Evolutionary conservation across 805 yeast species (phyloP).

Genomic region (Cyberlindnera misumaiensis): DNA sequence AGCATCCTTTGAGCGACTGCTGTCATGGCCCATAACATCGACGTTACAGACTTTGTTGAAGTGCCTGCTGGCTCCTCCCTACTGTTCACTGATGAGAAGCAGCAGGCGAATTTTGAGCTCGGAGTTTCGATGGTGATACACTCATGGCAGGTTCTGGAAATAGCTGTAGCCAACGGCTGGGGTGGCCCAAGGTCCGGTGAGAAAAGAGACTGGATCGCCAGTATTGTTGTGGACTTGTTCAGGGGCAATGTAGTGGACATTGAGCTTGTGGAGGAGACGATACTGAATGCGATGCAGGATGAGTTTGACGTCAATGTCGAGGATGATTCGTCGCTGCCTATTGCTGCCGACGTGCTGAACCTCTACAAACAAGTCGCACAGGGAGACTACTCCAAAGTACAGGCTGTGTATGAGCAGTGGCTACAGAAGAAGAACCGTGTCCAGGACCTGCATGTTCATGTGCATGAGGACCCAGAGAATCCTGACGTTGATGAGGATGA

Average conservation of each 20-base stretch:
- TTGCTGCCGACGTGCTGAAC: slow-evolving; percentile 60
- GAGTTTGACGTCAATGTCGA: slow-evolving; percentile 88
- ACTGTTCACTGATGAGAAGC: slow-evolving; percentile 48
- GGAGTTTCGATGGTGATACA: slow-evolving; percentile 91
- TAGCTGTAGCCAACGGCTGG: slow-evolving; percentile 91
- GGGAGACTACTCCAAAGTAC: slow-evolving; percentile 48
- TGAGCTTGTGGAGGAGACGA: slow-evolving; percentile 74
- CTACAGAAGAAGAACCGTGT: slow-evolving; percentile 40
- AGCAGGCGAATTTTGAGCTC: slow-evolving; percentile 81
- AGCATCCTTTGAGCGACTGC: neutral
- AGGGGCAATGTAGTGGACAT: slow-evolving; percentile 62
- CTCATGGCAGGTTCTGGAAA: slow-evolving; percentile 79
- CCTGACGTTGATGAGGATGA: slow-evolving; percentile 47
- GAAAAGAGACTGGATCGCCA: slow-evolving; percentile 93
- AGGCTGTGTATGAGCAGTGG: slow-evolving; percentile 54
- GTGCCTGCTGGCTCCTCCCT: slow-evolving; percentile 38
- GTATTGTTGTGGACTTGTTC: slow-evolving; percentile 74
- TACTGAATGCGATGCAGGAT: slow-evolving; percentile 86
- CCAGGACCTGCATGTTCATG: slow-evolving; percentile 32
- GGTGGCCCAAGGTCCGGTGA: slow-evolving; percentile 91
- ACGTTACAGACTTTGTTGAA: slow-evolving; percentile 46
- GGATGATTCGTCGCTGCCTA: slow-evolving; percentile 76
- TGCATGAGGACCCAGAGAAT: slow-evolving; percentile 56
- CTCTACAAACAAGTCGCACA: slow-evolving; percentile 58
- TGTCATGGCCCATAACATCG: slow-evolving; percentile 19